A percentile compares a stretch with the other conserved stretches of the same genome.
These are phyloP conservation scores for Talaromyces nanjingensis DNA, from an alignment of 495 filamentous ascomycete species.

Conservation along the genomic window DNA sequence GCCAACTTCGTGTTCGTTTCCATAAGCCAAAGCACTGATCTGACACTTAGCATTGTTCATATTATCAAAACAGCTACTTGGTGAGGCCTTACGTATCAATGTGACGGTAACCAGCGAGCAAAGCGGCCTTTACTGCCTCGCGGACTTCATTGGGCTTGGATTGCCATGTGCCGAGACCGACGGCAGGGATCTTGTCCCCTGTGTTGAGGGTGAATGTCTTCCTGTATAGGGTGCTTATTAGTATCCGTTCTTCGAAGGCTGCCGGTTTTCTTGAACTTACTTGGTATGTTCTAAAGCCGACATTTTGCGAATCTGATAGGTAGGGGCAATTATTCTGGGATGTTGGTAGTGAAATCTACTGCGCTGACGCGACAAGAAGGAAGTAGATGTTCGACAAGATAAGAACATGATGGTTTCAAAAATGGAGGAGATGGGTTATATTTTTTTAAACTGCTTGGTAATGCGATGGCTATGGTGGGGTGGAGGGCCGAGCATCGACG, in stretches of 20 bases:
- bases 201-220: conserved; percentile 74
- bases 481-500: not conserved
- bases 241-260: not conserved
- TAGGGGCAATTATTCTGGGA: not conserved
- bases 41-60: conserved; percentile 22
- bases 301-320: conserved; percentile 25
- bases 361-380: not conserved
- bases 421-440: not conserved
- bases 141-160: conserved; percentile 56
- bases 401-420: not conserved
- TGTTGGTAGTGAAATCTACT: not conserved
- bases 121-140: conserved; percentile 67
- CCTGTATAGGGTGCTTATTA: conserved; percentile 15
- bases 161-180: conserved; percentile 84
- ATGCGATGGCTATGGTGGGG: not conserved
- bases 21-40: conserved; percentile 66
- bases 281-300: conserved; percentile 33
- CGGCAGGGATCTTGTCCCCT: conserved; percentile 68
- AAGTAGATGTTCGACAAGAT: not conserved
- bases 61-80: conserved; percentile 11
- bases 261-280: conserved; percentile 18
- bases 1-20: conserved; percentile 79
- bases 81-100: conserved; percentile 48
- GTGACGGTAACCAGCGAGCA: conserved; percentile 65
- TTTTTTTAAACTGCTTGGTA: not conserved